Percentiles rank a stretch among this genome's conserved stretches.
Conservation (phyloP, 1,284 basidiomycete genomes). For the Peniophora sp. region DNA sequence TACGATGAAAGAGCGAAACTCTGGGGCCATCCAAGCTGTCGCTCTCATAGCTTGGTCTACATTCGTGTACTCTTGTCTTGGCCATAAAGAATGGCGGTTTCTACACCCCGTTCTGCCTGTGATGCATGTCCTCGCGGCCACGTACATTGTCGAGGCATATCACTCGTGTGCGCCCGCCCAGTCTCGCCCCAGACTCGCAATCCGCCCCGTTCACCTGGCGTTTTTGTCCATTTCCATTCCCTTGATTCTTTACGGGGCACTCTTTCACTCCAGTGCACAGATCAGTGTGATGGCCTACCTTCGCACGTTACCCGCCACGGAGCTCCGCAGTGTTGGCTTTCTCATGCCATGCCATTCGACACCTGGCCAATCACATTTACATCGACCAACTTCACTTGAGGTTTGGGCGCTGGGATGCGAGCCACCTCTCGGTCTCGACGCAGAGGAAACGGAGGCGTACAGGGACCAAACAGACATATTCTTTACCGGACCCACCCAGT, state of each 20-base stretch:
- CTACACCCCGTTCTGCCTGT: constrained; percentile 87
- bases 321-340: constrained; percentile 66
- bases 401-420: constrained; percentile 89
- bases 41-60: constrained; percentile 57
- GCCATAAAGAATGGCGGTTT: constrained; percentile 97
- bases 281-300: constrained; percentile 66
- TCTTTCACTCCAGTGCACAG: constrained; percentile 74
- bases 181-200: constrained; percentile 16
- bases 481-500: constrained; percentile 65
- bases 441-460: constrained; percentile 48
- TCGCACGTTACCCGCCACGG: constrained; percentile 37
- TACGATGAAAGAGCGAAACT: constrained; percentile 14
- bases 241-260: constrained; percentile 57
- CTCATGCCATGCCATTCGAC: constrained; percentile 99
- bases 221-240: constrained; percentile 51
- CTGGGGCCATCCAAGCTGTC: constrained; percentile 35
- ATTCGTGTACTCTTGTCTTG: constrained; percentile 68
- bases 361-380: constrained; percentile 89
- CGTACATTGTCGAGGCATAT: constrained; percentile 52
- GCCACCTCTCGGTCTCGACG: constrained; percentile 74
- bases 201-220: constrained; percentile 29
- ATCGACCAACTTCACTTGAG: constrained; percentile 48
- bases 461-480: constrained; percentile 82
- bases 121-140: constrained; percentile 76
- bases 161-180: constrained; percentile 8